Percentiles rank a stretch among this genome's conserved stretches.
Conservation (phyloP, 169 alveolate species). For the Cryptosporidium canis region DNA sequence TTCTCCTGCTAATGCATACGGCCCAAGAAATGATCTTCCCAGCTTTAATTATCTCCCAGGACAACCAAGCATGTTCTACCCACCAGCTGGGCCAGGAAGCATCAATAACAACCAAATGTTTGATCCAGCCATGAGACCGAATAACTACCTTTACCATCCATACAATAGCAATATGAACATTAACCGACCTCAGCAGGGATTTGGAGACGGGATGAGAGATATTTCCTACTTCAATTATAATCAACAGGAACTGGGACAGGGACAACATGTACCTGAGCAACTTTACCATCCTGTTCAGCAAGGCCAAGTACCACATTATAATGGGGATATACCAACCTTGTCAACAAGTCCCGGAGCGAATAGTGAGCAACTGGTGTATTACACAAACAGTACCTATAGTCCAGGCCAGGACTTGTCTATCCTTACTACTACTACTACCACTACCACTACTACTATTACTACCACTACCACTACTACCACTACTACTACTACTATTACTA, state of each 20-base stretch:
- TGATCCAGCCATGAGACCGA: neutral
- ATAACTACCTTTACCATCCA: neutral
- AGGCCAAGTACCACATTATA: neutral
- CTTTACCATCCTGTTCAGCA: neutral
- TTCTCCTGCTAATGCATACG: neutral
- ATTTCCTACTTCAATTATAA: neutral
- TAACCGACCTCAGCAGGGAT: neutral
- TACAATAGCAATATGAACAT: neutral
- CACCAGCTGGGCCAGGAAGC: neutral
- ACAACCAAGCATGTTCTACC: slow-evolving; percentile 8
- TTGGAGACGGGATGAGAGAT: neutral
- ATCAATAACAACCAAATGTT: neutral
- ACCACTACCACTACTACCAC: neutral
- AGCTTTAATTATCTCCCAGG: neutral
- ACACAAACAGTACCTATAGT: neutral
- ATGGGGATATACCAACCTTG: slow-evolving; percentile 6
- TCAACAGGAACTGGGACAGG: neutral
- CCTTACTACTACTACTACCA: neutral
- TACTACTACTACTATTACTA: neutral
- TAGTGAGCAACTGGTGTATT: neutral
- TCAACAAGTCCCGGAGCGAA: neutral
- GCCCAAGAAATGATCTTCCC: neutral
- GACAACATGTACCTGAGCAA: neutral
- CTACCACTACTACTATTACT: neutral
- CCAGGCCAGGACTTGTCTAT: neutral